Evolutionary conservation across 139 green algal species (phyloP).

Genomic region (Coelastrella sp.): DNA sequence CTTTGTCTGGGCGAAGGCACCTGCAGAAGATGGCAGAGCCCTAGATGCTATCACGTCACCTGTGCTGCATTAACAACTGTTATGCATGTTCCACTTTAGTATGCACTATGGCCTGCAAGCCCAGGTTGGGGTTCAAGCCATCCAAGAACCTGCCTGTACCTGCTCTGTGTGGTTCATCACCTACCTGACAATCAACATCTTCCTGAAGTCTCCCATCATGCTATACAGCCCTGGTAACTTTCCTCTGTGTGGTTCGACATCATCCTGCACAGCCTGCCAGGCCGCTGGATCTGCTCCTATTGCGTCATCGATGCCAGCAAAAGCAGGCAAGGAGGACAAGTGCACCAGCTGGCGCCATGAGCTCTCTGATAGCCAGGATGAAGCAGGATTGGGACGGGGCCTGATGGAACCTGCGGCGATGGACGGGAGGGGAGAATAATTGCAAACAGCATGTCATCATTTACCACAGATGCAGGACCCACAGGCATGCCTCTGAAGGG

Average conservation of each 20-base stretch:
- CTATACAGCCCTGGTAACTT: constrained; percentile 60
- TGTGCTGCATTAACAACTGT: too few relatives aligned
- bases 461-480: too few relatives aligned
- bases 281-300: constrained; percentile 52
- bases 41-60: too few relatives aligned
- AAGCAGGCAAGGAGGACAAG: constrained; percentile 41
- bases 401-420: constrained; percentile 17
- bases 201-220: constrained; percentile 46
- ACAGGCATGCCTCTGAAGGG: too few relatives aligned
- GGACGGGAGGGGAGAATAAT: too few relatives aligned
- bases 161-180: neutral
- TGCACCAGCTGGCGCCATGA: constrained; percentile 41
- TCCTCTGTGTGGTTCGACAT: constrained; percentile 64
- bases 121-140: too few relatives aligned
- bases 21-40: too few relatives aligned
- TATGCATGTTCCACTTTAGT: too few relatives aligned
- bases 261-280: constrained; percentile 73
- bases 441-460: too few relatives aligned
- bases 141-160: too few relatives aligned
- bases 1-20: constrained; percentile 81
- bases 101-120: too few relatives aligned
- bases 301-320: constrained; percentile 56
- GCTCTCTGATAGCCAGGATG: constrained; percentile 76
- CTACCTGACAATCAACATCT: constrained; percentile 41
- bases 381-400: constrained; percentile 67